phyloP scores from a whole-genome alignment of 306 rosid species.

The Quercus suber region DNA sequence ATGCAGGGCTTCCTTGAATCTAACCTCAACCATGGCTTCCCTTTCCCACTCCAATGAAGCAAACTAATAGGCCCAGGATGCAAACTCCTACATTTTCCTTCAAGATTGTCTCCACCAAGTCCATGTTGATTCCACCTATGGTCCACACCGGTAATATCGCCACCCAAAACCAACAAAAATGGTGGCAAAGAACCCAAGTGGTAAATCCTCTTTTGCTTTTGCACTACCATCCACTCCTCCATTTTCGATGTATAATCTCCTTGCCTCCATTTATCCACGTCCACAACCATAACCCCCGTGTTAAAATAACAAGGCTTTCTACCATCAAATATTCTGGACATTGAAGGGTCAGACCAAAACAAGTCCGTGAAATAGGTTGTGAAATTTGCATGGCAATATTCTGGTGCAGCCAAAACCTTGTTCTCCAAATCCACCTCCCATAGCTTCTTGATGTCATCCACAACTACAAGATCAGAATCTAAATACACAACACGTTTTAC shows the following conservation, averaged over 20 bases:
- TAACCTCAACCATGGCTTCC: conserved; percentile 89
- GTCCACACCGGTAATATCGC: conserved; percentile 63
- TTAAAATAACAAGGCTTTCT: conserved; percentile 74
- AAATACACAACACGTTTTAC: conserved; percentile 69
- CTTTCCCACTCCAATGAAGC: conserved; percentile 94
- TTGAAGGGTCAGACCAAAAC: conserved; percentile 52
- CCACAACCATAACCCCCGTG: conserved; percentile 87
- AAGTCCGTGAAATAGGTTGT: conserved; percentile 53
- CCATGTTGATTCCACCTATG: conserved; percentile 96
- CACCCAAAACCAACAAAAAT: conserved; percentile 69
- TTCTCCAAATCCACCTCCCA: conserved; percentile 72
- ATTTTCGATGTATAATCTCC: conserved; percentile 53
- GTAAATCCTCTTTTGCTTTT: conserved; percentile 76
- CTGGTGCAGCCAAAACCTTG: conserved; percentile 84
- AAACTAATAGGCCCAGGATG: conserved; percentile 86
- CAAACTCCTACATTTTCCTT: conserved; percentile 69
- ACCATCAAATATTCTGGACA: conserved; percentile 42
- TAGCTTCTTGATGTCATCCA: conserved; percentile 68
- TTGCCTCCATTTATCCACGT: conserved; percentile 66
- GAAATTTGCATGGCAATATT: conserved; percentile 81
- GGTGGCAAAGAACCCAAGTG: conserved; percentile 88
- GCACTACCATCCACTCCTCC: conserved; percentile 82
- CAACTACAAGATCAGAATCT: conserved; percentile 78
- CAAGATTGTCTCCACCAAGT: conserved; percentile 78
- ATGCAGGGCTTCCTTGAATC: conserved; percentile 81